These are phyloP conservation scores for Moricandia arvensis DNA, from an alignment of 345 rosid genomes.

Conservation along the genomic window DNA sequence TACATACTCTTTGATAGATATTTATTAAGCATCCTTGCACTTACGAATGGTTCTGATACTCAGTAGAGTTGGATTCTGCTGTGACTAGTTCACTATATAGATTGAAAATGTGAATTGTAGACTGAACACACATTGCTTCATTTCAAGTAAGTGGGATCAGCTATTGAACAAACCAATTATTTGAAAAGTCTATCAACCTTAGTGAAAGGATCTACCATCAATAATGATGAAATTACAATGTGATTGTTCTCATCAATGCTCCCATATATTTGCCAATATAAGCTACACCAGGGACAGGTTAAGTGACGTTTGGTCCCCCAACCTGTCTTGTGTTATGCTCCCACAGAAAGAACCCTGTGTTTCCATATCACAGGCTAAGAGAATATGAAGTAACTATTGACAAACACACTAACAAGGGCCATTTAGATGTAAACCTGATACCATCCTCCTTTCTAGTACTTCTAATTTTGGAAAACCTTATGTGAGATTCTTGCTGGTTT, in stretches of 20 bases:
- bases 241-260: background rate
- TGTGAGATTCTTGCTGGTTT: too few relatives aligned
- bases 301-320: too few relatives aligned
- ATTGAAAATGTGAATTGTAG: background rate
- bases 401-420: too few relatives aligned
- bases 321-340: too few relatives aligned
- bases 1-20: conserved; percentile 19
- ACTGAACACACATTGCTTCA: background rate
- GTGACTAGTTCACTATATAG: background rate
- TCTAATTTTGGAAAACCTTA: too few relatives aligned
- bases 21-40: background rate
- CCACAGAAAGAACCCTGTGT: too few relatives aligned
- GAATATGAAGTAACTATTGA: too few relatives aligned
- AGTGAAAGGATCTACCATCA: background rate
- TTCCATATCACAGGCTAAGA: too few relatives aligned
- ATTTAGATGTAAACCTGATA: too few relatives aligned
- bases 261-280: background rate
- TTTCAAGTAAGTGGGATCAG: too few relatives aligned
- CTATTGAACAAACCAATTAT: background rate
- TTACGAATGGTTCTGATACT: background rate
- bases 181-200: background rate
- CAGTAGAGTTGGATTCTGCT: background rate
- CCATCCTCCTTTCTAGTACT: too few relatives aligned
- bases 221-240: background rate
- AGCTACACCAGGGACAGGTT: background rate